Base-by-base conservation (phyloP, 2,329 filamentous ascomycete species). In the Colletotrichum paranaense region DNA sequence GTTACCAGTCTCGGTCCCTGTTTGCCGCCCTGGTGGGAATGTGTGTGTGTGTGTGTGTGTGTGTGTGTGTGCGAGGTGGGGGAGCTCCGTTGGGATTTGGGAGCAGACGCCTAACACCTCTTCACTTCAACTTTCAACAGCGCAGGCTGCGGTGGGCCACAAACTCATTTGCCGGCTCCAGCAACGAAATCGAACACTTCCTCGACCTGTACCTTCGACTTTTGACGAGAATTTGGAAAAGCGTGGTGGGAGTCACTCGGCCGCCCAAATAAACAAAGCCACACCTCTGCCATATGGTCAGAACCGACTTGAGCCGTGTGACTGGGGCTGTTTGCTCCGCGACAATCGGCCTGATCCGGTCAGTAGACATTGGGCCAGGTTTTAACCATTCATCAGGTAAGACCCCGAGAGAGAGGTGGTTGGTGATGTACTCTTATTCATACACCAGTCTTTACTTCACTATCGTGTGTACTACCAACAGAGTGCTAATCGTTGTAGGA, bases 1-100 rank as follows among this genome's bases (percentile, higher is more conserved):
- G n/a, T 28, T 22, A 53, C 69, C 69, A 49, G 65, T 72, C 53
- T 63, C 32, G 55, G 30, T 24, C 14, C 19, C 58, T 38, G 49
- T 69, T 73, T 70, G 56, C 71, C 71, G 71, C 67, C 70, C 56
- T 65, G 67, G 67, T 70, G 28, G 65, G 71, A 73, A 28, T 53
- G n/a, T 24, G 24, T 66, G 58, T 5, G 26, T 24, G n/a, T n/a
- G n/a, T n/a, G 46, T 14, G 32, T 3, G 32, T 9, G 32, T 66
- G 57, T 5, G 26, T 24, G 28, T 14, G 32, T 3, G 32, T 8
- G 32, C 11, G 32, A 53, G 58, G 57, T 26, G 56, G 35, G 56
- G 42, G 24, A 55, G 28, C n/a, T n/a, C 59, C 59, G 66, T 72
- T 69, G 53, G 70, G 42, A n/a, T 11, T 32, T 60, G 19, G 35